Conservation (phyloP, 1,139 yeast genomes). For the Meyerozyma guilliermondii region DNA sequence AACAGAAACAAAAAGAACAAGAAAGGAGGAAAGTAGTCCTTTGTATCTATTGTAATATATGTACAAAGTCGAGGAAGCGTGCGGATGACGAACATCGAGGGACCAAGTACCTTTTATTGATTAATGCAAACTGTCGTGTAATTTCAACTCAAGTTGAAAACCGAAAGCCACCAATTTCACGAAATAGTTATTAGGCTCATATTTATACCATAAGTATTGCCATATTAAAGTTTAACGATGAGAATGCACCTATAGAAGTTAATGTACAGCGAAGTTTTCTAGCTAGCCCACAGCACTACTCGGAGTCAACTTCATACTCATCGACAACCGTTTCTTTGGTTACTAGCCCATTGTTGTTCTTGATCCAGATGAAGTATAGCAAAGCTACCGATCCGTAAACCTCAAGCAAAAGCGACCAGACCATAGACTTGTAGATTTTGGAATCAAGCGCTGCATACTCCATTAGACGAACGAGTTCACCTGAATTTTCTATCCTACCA, state of each 20-base stretch:
- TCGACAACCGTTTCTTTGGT: conserved; percentile 15
- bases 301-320: neutral
- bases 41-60: conserved; percentile 3
- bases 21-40: conserved; percentile 4
- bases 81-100: no score
- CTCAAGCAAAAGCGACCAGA: neutral
- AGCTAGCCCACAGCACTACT: neutral
- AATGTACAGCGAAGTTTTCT: no score
- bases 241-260: no score
- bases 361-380: conserved; percentile 32
- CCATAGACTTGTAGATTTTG: neutral
- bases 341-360: conserved; percentile 29
- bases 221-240: no score
- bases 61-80: neutral
- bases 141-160: no score
- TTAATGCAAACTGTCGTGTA: no score
- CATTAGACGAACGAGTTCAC: neutral
- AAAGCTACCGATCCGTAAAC: conserved; percentile 11
- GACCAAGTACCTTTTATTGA: no score
- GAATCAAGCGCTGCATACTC: neutral
- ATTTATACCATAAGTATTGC: no score
- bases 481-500: neutral
- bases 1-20: conserved; percentile 11
- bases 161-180: no score
- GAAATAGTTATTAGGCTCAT: no score